Conservation (phyloP, 345 rosid species). For the Arabidopsis arenosa region DNA sequence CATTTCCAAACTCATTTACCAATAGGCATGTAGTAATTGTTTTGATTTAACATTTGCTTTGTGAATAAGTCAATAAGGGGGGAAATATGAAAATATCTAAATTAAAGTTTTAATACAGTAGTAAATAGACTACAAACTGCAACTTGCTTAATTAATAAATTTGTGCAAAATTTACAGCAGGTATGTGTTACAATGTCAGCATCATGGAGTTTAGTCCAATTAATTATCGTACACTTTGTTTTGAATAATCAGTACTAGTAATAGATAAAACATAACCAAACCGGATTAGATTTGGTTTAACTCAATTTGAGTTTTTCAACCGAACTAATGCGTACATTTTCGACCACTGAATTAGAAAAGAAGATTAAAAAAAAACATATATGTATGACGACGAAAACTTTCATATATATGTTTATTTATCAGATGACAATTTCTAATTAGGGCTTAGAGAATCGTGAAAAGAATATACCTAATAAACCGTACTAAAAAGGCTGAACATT, state of each 20-base stretch:
- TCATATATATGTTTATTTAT: too few relatives aligned
- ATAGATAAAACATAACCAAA: constrained; percentile 8
- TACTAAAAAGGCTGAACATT: constrained; percentile 1
- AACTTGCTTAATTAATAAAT: background rate
- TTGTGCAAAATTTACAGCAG: background rate
- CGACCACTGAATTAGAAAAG: background rate
- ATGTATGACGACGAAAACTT: background rate
- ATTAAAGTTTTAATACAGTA: constrained; percentile 7
- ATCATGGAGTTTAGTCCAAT: constrained; percentile 28
- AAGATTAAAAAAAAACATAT: background rate
- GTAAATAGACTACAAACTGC: constrained; percentile 13
- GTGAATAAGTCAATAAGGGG: background rate
- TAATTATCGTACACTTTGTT: background rate
- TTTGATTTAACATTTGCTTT: constrained; percentile 19
- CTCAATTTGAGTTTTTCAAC: background rate
- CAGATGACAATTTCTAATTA: background rate
- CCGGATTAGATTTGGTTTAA: background rate
- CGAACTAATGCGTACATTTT: background rate
- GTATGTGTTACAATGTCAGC: background rate
- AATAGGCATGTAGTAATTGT: constrained; percentile 10
- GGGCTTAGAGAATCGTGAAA: constrained; percentile 30
- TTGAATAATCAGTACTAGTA: background rate
- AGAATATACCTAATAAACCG: constrained; percentile 38
- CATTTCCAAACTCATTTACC: constrained; percentile 19
- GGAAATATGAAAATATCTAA: background rate